Evolutionary conservation across 257 asterid genomes (phyloP), one percentile per base, ranked within the genome.

Genomic region (Phtheirospermum japonicum): DNA sequence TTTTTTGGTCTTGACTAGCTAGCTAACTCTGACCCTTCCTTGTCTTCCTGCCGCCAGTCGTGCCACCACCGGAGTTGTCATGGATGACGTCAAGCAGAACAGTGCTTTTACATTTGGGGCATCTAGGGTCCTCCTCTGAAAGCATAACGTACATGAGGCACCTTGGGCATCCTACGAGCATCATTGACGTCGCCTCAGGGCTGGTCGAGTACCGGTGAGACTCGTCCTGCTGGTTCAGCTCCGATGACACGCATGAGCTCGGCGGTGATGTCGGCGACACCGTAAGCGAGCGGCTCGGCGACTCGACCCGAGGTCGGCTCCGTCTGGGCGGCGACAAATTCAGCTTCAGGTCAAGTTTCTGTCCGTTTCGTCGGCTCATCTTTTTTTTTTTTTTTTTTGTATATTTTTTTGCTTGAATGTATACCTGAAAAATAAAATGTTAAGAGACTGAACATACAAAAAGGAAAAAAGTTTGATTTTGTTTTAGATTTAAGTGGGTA

Each of bases 141-240:
- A 92, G 77, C 95, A 92, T 92, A 50, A 92, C 86, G 63, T 92
- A 92, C 97, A 92, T 86, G 33, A 92, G 86, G 76, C 99, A 89
- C 31, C 95, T 75, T 0, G 95, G 97, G 72, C 99, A 92, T 0
- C 94, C 94, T 12, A 76, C 94, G 14, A 82, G 80, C 79, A 76
- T 61, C 88, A 82, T 79, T 8, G 95, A 81, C 9, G 92, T 78
- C 0, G 93, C 76, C 65, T 78, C 84, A 0, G 84, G 77, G 69
- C 80, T 74, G 2, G 71, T 59, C 8, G 94, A 80, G 83, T 74
- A 79, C 5, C 73, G 23, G 20, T 65, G 77, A 42, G 43, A 37
- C 61, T 83, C 87, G 18, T 42, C 8, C 39, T 69, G 89, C 52
- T 73, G 87, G 81, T 74, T 77, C 66, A 48, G 57, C 83, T 89